Base-by-base conservation (phyloP, 306 rosid genomes). In the Pachyrhizus erosus region DNA sequence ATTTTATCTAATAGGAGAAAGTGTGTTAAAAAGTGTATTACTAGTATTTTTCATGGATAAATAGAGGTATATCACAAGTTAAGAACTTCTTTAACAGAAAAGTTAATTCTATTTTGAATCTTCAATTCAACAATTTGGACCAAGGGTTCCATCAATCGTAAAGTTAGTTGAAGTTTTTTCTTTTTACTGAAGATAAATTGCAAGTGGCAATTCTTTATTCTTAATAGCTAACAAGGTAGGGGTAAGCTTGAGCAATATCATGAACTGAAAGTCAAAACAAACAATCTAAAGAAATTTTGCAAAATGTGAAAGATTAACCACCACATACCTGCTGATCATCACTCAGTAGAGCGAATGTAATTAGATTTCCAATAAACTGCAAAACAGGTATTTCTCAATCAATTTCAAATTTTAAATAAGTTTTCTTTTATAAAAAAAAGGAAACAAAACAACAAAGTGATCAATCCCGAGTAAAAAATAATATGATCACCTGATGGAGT, bases 331-430 rank as follows among this genome's bases (percentile, higher is more conserved):
- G 79, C 82, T 87, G 93, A 77, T 90, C 87, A 77, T 90, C 87
- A 37, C 78, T 89, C 37, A 96, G 88, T 64, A 96, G 81, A 55
- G 92, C 90, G 37, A 89, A 97, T 46, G 99, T 83, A 67, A 96
- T 18, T 58, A 96, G 94, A 92, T 96, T 96, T 81, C 99, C 99
- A 79, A 96, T 86, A 73, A 93, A 84, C 99, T 96, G 97, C 86
- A 91, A 78, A 81, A 72, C 21, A 84, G 18, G 11, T 34, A 55
- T 24, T 27, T 45, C 17, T 29, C 9, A 18, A 49, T 65, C 73
- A 17, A 48, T 12, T 68, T 27, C 45, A 57, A 73, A 86, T 31
- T 79, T 43, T 18, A 66, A 34, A 62, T 73, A 4, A 20, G 13
- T 58, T 43, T 55, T 11, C 24, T 12, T 21, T 33, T 70, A 20